Percentiles rank a stretch among this genome's conserved stretches.
phyloP scores from a whole-genome alignment of 352 stramenopile species.

The Globisporangium irregulare region DNA sequence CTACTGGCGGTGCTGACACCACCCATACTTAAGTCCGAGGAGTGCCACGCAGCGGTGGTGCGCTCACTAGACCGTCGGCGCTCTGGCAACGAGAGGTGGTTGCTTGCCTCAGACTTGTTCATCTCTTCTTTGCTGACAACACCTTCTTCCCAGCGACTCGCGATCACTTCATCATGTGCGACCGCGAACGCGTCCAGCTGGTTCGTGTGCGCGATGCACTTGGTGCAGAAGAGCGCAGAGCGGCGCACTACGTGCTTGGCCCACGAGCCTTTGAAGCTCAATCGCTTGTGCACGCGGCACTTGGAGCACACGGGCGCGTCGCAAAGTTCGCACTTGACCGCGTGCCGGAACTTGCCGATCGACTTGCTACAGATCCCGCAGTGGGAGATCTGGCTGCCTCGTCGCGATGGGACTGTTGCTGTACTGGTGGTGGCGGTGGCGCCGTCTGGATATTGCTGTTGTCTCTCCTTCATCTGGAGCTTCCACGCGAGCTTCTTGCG shows the following conservation, averaged over 20 bases:
- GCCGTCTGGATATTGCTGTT: not conserved
- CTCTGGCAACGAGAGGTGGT: not conserved
- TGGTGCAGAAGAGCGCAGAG: slow-evolving; percentile 8
- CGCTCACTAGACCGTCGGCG: slow-evolving; percentile 5
- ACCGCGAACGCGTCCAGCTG: slow-evolving; percentile 4
- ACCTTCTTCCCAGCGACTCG: not conserved
- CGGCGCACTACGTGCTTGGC: slow-evolving; percentile 6
- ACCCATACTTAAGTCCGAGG: slow-evolving; percentile 2
- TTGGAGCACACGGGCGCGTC: slow-evolving; percentile 14
- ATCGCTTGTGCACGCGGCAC: slow-evolving; percentile 13
- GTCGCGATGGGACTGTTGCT: not conserved
- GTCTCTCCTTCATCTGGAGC: slow-evolving; percentile 4
- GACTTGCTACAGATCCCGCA: slow-evolving; percentile 11
- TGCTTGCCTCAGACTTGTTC: not conserved
- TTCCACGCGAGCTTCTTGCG: slow-evolving; percentile 34
- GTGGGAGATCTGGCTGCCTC: slow-evolving; percentile 10
- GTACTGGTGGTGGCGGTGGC: not conserved
- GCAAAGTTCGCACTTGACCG: slow-evolving; percentile 15
- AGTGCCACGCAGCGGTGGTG: slow-evolving; percentile 10
- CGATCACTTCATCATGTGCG: slow-evolving; percentile 7
- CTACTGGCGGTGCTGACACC: not conserved
- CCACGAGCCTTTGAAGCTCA: slow-evolving; percentile 7
- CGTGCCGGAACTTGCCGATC: slow-evolving; percentile 12
- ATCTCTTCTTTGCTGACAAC: not conserved
- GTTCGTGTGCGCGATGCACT: slow-evolving; percentile 11